Conservation (phyloP, 352 stramenopile species). For the Phytophthora sp. region DNA sequence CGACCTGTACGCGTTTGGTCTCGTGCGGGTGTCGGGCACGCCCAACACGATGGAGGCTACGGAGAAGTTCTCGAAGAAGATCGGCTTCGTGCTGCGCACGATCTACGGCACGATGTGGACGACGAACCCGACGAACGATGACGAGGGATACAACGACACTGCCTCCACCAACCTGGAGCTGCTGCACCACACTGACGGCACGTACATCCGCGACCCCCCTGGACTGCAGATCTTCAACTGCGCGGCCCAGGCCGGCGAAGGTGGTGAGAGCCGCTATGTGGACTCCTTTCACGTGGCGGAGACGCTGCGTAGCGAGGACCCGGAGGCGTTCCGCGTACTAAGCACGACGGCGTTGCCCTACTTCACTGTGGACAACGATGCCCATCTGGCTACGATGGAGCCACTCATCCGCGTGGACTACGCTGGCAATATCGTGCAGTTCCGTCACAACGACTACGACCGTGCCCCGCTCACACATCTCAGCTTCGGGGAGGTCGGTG, state of each 20-base stretch:
- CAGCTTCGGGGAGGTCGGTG: constrained; percentile 66
- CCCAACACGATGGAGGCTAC: constrained; percentile 81
- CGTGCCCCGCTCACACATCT: constrained; percentile 82
- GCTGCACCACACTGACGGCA: constrained; percentile 87
- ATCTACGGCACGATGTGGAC: constrained; percentile 93
- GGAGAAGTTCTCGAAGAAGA: constrained; percentile 79
- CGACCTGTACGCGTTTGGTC: constrained; percentile 72
- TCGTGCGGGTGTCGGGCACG: constrained; percentile 71
- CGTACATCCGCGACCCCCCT: constrained; percentile 87
- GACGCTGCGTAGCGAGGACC: constrained; percentile 59
- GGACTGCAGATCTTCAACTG: constrained; percentile 93
- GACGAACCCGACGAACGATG: constrained; percentile 73
- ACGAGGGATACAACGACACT: constrained; percentile 88
- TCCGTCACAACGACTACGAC: constrained; percentile 92
- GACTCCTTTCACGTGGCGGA: constrained; percentile 83
- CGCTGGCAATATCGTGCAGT: constrained; percentile 72
- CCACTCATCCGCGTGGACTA: constrained; percentile 81
- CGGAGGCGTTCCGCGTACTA: constrained; percentile 75
- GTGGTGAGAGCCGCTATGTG: constrained; percentile 80
- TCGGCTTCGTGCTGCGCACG: constrained; percentile 85
- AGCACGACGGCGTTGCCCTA: constrained; percentile 73
- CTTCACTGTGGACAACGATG: constrained; percentile 79
- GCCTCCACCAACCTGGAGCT: constrained; percentile 87
- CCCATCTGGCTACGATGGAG: constrained; percentile 81
- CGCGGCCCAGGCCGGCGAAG: constrained; percentile 70